Evolutionary conservation across 2,329 filamentous ascomycete genomes (phyloP).

Genomic region (Lecanicillium sp.): DNA sequence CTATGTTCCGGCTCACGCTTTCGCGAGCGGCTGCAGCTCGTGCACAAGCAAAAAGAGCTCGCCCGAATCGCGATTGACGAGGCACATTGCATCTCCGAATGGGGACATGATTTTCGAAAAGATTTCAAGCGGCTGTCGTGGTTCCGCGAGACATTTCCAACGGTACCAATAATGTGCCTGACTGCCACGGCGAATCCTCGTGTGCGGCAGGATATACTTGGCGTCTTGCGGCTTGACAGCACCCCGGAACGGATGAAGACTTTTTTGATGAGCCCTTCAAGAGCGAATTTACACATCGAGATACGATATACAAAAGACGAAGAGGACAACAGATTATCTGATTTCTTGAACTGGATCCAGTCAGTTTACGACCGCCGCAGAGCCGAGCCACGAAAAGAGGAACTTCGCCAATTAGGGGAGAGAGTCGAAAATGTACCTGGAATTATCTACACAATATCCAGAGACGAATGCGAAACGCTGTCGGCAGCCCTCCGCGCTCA

Average conservation of each 20-base stretch:
- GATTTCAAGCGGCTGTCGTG: constrained; percentile 83
- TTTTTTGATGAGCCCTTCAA: constrained; percentile 78
- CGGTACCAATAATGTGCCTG: constrained; percentile 85
- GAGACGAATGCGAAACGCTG: constrained; percentile 68
- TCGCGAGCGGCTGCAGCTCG: constrained; percentile 63
- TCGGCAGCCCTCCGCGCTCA: constrained; percentile 59
- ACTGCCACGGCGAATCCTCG: constrained; percentile 83
- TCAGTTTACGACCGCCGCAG: constrained; percentile 64
- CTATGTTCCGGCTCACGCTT: constrained; percentile 74
- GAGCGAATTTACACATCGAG: constrained; percentile 86
- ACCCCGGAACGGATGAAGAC: constrained; percentile 54
- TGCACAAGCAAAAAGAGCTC: constrained; percentile 78
- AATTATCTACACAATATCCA: constrained; percentile 73
- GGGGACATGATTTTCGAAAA: constrained; percentile 95
- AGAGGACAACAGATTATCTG: constrained; percentile 61
- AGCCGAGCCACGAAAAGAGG: constrained; percentile 50
- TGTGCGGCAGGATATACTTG: constrained; percentile 78
- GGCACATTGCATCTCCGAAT: constrained; percentile 95
- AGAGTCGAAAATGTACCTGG: constrained; percentile 62
- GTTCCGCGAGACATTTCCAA: constrained; percentile 75
- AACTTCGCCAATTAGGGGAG: constrained; percentile 49
- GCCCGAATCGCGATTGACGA: constrained; percentile 86
- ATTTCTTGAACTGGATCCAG: constrained; percentile 73
- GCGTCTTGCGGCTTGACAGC: constrained; percentile 61
- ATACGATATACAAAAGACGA: constrained; percentile 76